Conservation (phyloP, 225 moss, liverwort and hornwort genomes). For the Straminergon stramineum region DNA sequence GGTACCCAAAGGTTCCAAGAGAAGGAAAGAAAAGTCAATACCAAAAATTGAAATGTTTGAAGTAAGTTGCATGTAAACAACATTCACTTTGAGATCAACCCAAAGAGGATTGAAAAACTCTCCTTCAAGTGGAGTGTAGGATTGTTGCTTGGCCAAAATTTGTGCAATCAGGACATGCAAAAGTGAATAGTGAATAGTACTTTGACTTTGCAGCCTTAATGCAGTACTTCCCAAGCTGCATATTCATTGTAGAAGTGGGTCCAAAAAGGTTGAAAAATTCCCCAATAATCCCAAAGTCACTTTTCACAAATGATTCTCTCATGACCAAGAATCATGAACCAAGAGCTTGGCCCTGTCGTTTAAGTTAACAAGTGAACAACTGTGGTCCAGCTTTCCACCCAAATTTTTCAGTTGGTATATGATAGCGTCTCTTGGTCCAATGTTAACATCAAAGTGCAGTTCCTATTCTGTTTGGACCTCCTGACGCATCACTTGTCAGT, state of each 20-base stretch:
- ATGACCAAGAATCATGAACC: background rate
- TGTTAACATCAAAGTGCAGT: background rate
- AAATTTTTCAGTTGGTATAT: background rate
- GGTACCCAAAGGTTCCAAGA: background rate
- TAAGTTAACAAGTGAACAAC: background rate
- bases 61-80: background rate
- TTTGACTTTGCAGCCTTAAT: background rate
- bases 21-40: background rate
- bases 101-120: background rate
- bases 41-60: background rate
- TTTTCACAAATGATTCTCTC: background rate
- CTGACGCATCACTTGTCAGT: background rate
- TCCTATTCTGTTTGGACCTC: background rate
- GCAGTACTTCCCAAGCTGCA: background rate
- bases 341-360: background rate
- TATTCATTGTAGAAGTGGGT: background rate
- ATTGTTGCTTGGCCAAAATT: background rate
- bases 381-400: background rate
- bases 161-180: rapidly evolving
- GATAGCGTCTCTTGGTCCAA: background rate
- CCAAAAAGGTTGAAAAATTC: background rate
- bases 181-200: background rate
- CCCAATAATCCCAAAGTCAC: background rate
- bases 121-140: rapidly evolving
- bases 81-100: background rate